Evolutionary conservation across 352 stramenopile genomes (phyloP), one percentile per base, ranked within the genome.

Genomic region (Elongisporangium anandrum): DNA sequence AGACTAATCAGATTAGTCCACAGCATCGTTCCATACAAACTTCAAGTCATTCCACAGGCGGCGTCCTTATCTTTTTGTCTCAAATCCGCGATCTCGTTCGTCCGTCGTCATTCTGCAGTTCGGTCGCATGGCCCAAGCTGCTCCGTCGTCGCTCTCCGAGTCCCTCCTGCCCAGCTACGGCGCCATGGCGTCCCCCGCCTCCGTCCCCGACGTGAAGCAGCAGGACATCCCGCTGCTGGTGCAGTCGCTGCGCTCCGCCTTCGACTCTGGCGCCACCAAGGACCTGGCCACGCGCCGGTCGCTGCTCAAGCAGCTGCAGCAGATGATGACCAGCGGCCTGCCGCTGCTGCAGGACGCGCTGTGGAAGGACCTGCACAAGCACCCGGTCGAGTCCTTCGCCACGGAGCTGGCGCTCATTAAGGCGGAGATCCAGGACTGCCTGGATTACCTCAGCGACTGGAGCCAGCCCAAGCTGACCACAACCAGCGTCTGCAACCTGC

Each of bases 381-480:
- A 90, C 63, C 73, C 82, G 49, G 60, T 66, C 60, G 90, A 97
- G 75, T 50, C 73, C 23, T 86, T 75, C 26, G 45, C 66, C 39
- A 81, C 64, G 23, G 88, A 96, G 56, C 57, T 90, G 12, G 55
- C 54, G 24, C 45, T 81, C 26, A 57, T 88, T n/a, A 61, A 77
- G 54, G 48, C 50, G 39, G 90, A 97, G 56, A 73, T 97, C 54
- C 81, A 93, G 58, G 65, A 94, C 6, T 75, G 83, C 50, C 38
- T 93, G n/a, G 80, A 90, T 69, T 87, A 90, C 66, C 57, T 92
- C 16, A 69, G 71, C 45, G 74, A 89, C 57, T 91, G 82, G 80
- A 54, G 77, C 22, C 73, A 75, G 60, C 78, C 87, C 7, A 53
- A 85, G 59, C 52, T 68, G 17, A 65, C 74, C 21, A n/a, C 50